phyloP scores from a whole-genome alignment of 805 yeast species.

The Cyberlindnera mycetangii region DNA sequence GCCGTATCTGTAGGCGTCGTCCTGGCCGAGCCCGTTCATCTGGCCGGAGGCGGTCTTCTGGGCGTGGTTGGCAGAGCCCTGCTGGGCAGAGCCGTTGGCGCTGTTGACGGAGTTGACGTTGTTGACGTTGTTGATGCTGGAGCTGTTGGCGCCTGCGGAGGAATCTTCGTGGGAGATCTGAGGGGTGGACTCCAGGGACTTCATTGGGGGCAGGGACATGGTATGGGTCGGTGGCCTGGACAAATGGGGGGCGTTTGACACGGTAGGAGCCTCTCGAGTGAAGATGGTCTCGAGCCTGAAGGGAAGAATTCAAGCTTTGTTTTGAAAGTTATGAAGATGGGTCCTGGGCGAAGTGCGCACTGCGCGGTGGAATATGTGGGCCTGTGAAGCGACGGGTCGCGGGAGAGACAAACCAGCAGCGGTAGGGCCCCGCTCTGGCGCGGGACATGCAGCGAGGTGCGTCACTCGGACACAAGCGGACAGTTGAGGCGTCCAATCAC shows the following conservation, averaged over 20 bases:
- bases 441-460: constrained; percentile 1
- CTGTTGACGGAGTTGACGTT: constrained; percentile 3
- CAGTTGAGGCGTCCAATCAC: background rate
- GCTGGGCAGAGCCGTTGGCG: constrained; percentile 4
- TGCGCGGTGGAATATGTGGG: constrained; percentile 3
- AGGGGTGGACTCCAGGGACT: constrained; percentile 12
- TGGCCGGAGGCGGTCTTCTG: constrained; percentile 10
- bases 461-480: background rate
- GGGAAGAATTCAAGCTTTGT: constrained; percentile 1
- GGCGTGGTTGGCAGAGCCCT: background rate
- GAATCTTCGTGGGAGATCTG: constrained; percentile 13
- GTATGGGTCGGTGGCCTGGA: background rate
- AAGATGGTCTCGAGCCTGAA: background rate
- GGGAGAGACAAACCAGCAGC: constrained; percentile 1
- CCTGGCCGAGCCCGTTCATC: constrained; percentile 7
- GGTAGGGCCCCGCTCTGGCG: background rate
- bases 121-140: constrained; percentile 12
- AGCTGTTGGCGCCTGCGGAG: constrained; percentile 9
- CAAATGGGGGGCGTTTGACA: no score
- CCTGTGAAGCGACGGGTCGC: constrained; percentile 5
- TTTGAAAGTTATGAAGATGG: constrained; percentile 4
- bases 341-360: constrained; percentile 10
- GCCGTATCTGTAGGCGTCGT: constrained; percentile 20
- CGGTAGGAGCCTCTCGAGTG: no score
- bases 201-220: constrained; percentile 22